phyloP scores from a whole-genome alignment of 177 flowering plant species.

The Tripterygium wilfordii region DNA sequence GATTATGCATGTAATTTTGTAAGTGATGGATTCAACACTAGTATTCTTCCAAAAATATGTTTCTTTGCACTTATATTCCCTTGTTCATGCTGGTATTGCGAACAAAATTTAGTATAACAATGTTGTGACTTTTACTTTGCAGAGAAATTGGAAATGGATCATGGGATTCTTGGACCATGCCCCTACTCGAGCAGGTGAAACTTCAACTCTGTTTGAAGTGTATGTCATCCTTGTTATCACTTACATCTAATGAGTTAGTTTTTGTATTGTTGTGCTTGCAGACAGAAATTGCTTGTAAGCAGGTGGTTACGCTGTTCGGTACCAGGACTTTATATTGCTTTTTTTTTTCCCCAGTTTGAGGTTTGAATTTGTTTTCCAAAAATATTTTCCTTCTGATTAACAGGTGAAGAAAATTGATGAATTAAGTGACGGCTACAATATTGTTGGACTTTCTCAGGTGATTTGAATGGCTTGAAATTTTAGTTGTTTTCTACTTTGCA shows the following conservation, averaged over 20 bases:
- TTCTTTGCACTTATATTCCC: too few species aligned
- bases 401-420: slow-evolving; percentile 40
- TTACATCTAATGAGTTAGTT: background rate
- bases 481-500: background rate
- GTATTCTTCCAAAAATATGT: too few species aligned
- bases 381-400: background rate
- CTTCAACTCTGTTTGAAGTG: background rate
- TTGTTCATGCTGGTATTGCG: too few species aligned
- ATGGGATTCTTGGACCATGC: slow-evolving; percentile 87
- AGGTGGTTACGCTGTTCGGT: slow-evolving; percentile 21
- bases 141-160: slow-evolving; percentile 87
- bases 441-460: slow-evolving; percentile 50
- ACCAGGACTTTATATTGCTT: background rate
- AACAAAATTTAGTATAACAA: too few species aligned
- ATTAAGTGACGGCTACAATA: slow-evolving; percentile 38
- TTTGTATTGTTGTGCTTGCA: slow-evolving; percentile 15
- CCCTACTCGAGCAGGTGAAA: slow-evolving; percentile 66
- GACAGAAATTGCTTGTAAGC: slow-evolving; percentile 41
- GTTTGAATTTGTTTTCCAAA: background rate
- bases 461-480: background rate
- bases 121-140: slow-evolving; percentile 7
- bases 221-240: background rate
- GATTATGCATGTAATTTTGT: too few species aligned
- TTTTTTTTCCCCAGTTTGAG: background rate
- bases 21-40: too few species aligned